phyloP scores from a whole-genome alignment of 2,329 filamentous ascomycete genomes.

The Diaporthe australafricana region DNA sequence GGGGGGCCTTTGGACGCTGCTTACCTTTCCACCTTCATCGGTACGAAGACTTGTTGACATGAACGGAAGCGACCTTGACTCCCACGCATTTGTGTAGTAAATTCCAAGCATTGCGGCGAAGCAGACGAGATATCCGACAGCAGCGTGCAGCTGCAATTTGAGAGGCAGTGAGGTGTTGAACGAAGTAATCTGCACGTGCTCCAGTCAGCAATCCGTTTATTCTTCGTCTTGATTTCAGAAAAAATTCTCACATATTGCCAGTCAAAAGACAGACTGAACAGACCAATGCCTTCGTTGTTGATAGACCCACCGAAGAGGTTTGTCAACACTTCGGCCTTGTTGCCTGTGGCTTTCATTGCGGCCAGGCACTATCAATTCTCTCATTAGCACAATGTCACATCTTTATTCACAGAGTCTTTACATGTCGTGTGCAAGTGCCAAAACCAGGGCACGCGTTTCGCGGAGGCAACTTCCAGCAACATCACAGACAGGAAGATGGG shows the following conservation, averaged over 20 bases:
- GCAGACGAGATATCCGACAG: slow-evolving; percentile 59
- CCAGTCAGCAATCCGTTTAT: slow-evolving; percentile 24
- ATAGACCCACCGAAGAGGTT: slow-evolving; percentile 63
- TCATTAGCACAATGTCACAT: not conserved
- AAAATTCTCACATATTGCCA: slow-evolving; percentile 65
- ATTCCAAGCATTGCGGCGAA: slow-evolving; percentile 62
- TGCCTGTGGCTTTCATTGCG: slow-evolving; percentile 60
- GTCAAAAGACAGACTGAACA: slow-evolving; percentile 63
- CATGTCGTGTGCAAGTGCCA: not conserved
- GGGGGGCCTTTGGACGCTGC: not conserved
- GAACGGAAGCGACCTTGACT: slow-evolving; percentile 59
- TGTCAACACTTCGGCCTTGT: slow-evolving; percentile 56
- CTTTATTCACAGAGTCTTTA: rapidly evolving
- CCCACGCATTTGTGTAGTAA: slow-evolving; percentile 64
- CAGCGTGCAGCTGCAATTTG: slow-evolving; percentile 59
- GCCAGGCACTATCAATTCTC: slow-evolving; percentile 54
- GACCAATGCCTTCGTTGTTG: slow-evolving; percentile 64
- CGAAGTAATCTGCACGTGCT: slow-evolving; percentile 60
- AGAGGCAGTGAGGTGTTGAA: slow-evolving; percentile 65
- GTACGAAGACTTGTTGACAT: slow-evolving; percentile 63
- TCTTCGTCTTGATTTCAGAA: not conserved
- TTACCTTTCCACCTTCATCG: slow-evolving; percentile 49
- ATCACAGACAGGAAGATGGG: not conserved
- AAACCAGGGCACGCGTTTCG: not conserved
- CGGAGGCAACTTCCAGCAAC: not conserved